Evolutionary conservation across 2,329 filamentous ascomycete genomes (phyloP).

Genomic region (Xylariales sp.): DNA sequence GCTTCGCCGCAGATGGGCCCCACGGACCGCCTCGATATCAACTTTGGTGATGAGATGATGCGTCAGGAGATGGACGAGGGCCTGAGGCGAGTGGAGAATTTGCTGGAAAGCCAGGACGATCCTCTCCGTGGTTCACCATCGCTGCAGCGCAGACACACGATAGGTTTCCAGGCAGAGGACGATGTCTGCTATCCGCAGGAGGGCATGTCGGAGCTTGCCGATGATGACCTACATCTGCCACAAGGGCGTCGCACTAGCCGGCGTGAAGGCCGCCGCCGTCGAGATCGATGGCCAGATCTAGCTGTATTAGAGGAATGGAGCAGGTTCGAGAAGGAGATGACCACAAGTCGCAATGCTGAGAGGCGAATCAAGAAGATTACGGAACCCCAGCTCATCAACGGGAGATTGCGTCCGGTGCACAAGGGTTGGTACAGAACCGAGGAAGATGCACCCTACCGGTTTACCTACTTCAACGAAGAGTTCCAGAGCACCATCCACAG

Average conservation of each 20-base stretch:
- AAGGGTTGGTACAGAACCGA: constrained; percentile 81
- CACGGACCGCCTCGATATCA: constrained; percentile 46
- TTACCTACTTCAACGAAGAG: constrained; percentile 98
- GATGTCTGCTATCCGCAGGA: constrained; percentile 91
- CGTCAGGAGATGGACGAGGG: constrained; percentile 54
- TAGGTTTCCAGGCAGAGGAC: constrained; percentile 65
- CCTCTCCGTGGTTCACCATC: constrained; percentile 22
- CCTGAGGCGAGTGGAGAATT: constrained; percentile 12
- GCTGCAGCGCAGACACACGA: constrained; percentile 50
- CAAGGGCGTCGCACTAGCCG: constrained; percentile 34
- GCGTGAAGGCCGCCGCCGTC: constrained; percentile 50
- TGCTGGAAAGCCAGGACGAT: constrained; percentile 9
- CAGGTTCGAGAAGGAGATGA: constrained; percentile 66
- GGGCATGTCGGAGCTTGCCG: constrained; percentile 72
- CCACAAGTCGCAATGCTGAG: constrained; percentile 73
- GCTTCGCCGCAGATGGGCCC: constrained; percentile 53
- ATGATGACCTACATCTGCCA: constrained; percentile 61
- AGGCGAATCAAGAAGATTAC: constrained; percentile 86
- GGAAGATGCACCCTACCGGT: constrained; percentile 87
- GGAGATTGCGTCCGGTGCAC: constrained; percentile 76
- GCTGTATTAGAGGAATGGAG: constrained; percentile 85
- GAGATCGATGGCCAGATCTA: constrained; percentile 81
- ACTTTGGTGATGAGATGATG: constrained; percentile 67
- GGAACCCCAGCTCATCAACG: constrained; percentile 88
- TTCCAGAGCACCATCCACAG: constrained; percentile 95